phyloP scores from a whole-genome alignment of 192 early-diverging fungal genomes.

The Diversispora epigaea region DNA sequence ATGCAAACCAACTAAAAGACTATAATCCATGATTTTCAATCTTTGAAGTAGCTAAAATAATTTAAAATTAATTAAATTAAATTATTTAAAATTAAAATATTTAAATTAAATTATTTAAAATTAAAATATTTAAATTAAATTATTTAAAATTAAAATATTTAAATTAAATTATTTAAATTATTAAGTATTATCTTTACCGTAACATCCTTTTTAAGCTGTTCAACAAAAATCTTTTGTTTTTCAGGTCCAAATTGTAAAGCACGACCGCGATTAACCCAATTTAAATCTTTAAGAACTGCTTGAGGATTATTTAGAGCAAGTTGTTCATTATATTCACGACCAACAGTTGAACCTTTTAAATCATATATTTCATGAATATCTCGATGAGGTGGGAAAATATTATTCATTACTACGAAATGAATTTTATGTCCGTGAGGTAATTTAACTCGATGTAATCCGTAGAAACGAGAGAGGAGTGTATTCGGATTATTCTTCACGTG shows the following conservation, averaged over 20 bases:
- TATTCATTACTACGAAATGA: conserved; percentile 99
- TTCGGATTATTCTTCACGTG: conserved; percentile 87
- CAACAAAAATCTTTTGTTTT: conserved; percentile 76
- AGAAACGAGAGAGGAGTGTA: conserved; percentile 91
- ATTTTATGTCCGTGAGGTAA: conserved; percentile 90
- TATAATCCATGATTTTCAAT: conserved; percentile 98
- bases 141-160: not conserved
- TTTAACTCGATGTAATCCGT: conserved; percentile 95
- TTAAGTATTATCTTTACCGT: conserved; percentile 43
- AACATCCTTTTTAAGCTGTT: conserved; percentile 88
- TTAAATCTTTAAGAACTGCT: conserved; percentile 95
- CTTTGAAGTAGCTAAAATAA: conserved; percentile 58
- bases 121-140: not conserved
- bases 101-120: conserved; percentile 23
- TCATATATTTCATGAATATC: conserved; percentile 97
- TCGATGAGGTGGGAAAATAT: conserved; percentile 94
- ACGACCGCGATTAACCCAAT: conserved; percentile 80
- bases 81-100: not conserved
- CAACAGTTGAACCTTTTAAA: conserved; percentile 91
- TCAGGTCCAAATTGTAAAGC: conserved; percentile 79
- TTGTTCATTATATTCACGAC: conserved; percentile 65
- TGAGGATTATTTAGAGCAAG: conserved; percentile 80
- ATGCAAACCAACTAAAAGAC: conserved; percentile 90
- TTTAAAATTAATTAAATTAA: not conserved
- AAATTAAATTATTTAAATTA: conserved; percentile 26